Percentiles rank a stretch among this genome's conserved stretches.
phyloP scores from a whole-genome alignment of 1,284 basidiomycete genomes.

The Malassezia dermatis region DNA sequence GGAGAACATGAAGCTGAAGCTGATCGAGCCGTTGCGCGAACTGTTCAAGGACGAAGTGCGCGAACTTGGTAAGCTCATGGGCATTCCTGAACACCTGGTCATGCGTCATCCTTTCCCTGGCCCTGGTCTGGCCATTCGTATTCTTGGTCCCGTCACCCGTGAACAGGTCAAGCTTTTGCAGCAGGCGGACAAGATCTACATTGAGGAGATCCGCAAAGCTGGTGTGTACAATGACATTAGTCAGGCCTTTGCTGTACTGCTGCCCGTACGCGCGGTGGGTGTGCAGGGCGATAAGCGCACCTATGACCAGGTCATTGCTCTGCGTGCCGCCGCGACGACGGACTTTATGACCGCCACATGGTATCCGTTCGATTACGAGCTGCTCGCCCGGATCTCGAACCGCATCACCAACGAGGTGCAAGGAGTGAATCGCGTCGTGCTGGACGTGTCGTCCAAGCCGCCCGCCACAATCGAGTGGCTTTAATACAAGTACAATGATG shows the following conservation, averaged over 20 bases:
- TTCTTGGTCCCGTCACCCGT: slow-evolving; percentile 83
- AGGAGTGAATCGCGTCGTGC: slow-evolving; percentile 57
- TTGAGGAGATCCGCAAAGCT: slow-evolving; percentile 90
- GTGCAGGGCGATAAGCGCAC: slow-evolving; percentile 96
- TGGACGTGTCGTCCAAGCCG: slow-evolving; percentile 91
- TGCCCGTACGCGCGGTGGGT: slow-evolving; percentile 94
- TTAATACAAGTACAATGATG: slow-evolving; percentile 16
- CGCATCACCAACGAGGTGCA: slow-evolving; percentile 94
- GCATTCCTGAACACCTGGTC: slow-evolving; percentile 84
- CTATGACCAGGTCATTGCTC: slow-evolving; percentile 71
- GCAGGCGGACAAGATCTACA: slow-evolving; percentile 88
- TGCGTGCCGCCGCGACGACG: slow-evolving; percentile 42
- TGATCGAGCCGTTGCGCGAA: slow-evolving; percentile 94
- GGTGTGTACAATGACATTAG: slow-evolving; percentile 86
- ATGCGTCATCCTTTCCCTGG: slow-evolving; percentile 99
- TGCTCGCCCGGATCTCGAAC: slow-evolving; percentile 82
- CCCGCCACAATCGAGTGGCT: slow-evolving; percentile 60
- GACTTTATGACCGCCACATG: slow-evolving; percentile 48
- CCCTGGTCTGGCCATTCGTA: slow-evolving; percentile 96
- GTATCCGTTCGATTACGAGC: slow-evolving; percentile 80
- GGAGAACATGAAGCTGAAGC: slow-evolving; percentile 96
- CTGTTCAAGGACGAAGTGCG: slow-evolving; percentile 99
- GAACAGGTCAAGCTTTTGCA: slow-evolving; percentile 91
- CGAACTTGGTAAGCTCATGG: slow-evolving; percentile 75
- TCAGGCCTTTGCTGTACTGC: slow-evolving; percentile 90